Conservation (phyloP, 257 asterid species). For the Solanum sparsipilum region DNA sequence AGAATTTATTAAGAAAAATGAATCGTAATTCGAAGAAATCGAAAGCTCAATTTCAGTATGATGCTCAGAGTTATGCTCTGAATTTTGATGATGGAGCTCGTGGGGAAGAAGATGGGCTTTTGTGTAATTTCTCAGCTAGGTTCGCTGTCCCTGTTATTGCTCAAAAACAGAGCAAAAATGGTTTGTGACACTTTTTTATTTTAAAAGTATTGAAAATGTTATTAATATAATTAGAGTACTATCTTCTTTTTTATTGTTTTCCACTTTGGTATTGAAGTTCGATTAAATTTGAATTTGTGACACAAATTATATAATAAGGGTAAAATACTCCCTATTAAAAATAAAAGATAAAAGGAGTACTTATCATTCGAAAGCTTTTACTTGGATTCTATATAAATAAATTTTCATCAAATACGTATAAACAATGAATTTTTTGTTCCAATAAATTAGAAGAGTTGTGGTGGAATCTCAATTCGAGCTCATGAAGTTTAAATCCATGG, state of each 20-base stretch:
- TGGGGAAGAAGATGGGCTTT: conserved; percentile 18
- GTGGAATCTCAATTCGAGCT: neutral
- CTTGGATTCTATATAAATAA: neutral
- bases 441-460: neutral
- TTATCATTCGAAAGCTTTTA: neutral
- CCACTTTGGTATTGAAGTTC: too few relatives aligned
- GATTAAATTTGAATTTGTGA: rapidly evolving
- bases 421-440: neutral
- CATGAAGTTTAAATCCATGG: neutral
- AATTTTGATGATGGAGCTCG: conserved; percentile 41
- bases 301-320: rapidly evolving
- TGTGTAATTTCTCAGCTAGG: conserved; percentile 43
- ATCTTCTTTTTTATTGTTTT: too few relatives aligned
- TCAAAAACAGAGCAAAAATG: conserved; percentile 17
- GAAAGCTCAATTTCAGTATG: conserved; percentile 30
- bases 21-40: conserved; percentile 13
- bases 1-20: conserved; percentile 15
- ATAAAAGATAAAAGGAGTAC: too few relatives aligned
- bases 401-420: neutral
- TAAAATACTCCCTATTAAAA: too few relatives aligned
- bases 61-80: conserved; percentile 59
- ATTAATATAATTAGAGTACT: neutral
- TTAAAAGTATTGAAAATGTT: neutral
- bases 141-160: conserved; percentile 24
- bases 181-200: neutral